phyloP scores from a whole-genome alignment of 306 rosid species.

The Cicer arietinum region DNA sequence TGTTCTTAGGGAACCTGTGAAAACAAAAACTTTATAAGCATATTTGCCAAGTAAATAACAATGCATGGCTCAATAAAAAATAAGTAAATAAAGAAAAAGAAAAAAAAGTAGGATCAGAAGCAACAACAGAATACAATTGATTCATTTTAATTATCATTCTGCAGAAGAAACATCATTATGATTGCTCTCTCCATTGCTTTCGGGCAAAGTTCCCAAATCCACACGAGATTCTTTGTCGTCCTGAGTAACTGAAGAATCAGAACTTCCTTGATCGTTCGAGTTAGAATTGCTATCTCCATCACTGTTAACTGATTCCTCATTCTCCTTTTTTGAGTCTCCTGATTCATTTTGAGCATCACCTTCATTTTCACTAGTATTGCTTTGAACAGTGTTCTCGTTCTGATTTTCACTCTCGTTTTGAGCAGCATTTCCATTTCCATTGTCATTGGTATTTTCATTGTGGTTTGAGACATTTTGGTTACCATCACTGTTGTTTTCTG shows the following conservation, averaged over 20 bases:
- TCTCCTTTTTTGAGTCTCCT: conserved; percentile 52
- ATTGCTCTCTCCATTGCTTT: conserved; percentile 57
- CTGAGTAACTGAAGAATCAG: conserved; percentile 59
- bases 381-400: conserved; percentile 47
- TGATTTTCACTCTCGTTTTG: conserved; percentile 29
- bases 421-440: not conserved
- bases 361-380: conserved; percentile 46
- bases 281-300: conserved; percentile 44
- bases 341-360: conserved; percentile 52
- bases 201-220: conserved; percentile 74
- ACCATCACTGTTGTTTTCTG: conserved; percentile 48
- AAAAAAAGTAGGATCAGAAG: conserved; percentile 34
- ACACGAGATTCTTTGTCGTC: conserved; percentile 61
- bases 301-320: conserved; percentile 41
- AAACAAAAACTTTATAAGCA: conserved; percentile 38
- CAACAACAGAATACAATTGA: conserved; percentile 36
- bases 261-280: conserved; percentile 47
- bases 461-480: conserved; percentile 48
- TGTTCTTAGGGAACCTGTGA: conserved; percentile 17
- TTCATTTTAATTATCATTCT: conserved; percentile 52
- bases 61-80: conserved; percentile 37
- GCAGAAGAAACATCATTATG: conserved; percentile 53
- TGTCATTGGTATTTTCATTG: conserved; percentile 39
- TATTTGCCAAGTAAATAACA: conserved; percentile 32
- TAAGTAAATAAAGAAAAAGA: not conserved